A percentile compares a stretch with the other conserved stretches of the same genome.
These are phyloP conservation scores for Cutaneotrichosporon cutaneum DNA, from an alignment of 1,284 basidiomycete species.

Conservation along the genomic window DNA sequence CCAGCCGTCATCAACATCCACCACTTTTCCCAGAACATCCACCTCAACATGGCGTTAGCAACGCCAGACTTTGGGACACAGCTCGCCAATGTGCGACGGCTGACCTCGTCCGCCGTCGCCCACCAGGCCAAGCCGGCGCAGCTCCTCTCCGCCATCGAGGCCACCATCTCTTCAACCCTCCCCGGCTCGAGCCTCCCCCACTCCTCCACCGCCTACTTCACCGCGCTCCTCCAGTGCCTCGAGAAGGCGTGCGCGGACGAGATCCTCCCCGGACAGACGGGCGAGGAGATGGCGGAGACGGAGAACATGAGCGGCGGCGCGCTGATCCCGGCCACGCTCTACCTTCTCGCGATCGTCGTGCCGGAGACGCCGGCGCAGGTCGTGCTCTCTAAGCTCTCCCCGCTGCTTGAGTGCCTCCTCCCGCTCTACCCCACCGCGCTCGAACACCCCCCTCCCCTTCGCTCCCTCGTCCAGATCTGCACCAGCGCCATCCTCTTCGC, in stretches of 20 bases:
- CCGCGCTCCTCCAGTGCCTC: slow-evolving; percentile 64
- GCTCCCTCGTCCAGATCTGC: slow-evolving; percentile 57
- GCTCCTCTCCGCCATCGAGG: slow-evolving; percentile 83
- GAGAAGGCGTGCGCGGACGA: slow-evolving; percentile 49
- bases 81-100: slow-evolving; percentile 82
- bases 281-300: slow-evolving; percentile 46
- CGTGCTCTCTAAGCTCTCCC: slow-evolving; percentile 46
- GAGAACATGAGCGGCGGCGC: slow-evolving; percentile 65
- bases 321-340: slow-evolving; percentile 79
- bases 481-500: slow-evolving; percentile 75
- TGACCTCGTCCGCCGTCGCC: slow-evolving; percentile 73
- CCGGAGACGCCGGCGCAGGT: slow-evolving; percentile 64
- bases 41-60: slow-evolving; percentile 23
- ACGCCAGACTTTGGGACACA: slow-evolving; percentile 50
- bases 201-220: slow-evolving; percentile 82
- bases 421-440: slow-evolving; percentile 63
- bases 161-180: slow-evolving; percentile 62
- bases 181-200: slow-evolving; percentile 63
- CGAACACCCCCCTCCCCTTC: slow-evolving; percentile 49
- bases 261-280: slow-evolving; percentile 32
- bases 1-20: slow-evolving; percentile 1
- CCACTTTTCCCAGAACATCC: slow-evolving; percentile 4
- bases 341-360: slow-evolving; percentile 75
- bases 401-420: slow-evolving; percentile 65
- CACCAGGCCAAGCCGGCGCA: slow-evolving; percentile 91